These are phyloP conservation scores for Cetraspora pellucida DNA, from an alignment of 192 early-diverging fungal species.

Conservation along the genomic window DNA sequence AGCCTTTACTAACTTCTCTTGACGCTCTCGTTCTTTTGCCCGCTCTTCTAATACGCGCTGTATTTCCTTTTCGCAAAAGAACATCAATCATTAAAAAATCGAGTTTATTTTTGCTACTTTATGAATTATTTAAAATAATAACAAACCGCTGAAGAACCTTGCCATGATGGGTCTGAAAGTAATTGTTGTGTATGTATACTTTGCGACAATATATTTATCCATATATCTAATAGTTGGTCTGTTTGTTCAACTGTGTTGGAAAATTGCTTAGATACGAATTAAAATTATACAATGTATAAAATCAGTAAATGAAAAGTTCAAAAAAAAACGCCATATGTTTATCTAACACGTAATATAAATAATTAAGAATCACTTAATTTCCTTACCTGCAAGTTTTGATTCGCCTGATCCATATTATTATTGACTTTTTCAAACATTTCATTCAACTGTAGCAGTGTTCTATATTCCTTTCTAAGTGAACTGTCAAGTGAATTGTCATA, in stretches of 20 bases:
- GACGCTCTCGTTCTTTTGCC: conserved; percentile 35
- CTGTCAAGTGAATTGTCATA: too few relatives aligned
- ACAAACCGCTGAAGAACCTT: conserved; percentile 38
- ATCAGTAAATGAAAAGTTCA: neutral
- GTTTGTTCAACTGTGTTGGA: conserved; percentile 45
- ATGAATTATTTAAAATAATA: conserved; percentile 15
- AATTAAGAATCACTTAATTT: neutral
- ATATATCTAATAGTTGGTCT: conserved; percentile 47
- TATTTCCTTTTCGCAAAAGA: conserved; percentile 2
- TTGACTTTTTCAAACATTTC: conserved; percentile 23
- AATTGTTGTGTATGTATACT: conserved; percentile 41
- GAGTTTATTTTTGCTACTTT: neutral
- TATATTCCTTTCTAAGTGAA: too few relatives aligned
- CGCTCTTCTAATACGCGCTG: conserved; percentile 35
- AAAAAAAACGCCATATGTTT: too few relatives aligned
- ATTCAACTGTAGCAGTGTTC: neutral
- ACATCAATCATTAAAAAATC: neutral
- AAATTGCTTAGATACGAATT: conserved; percentile 25
- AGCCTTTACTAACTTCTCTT: conserved; percentile 35
- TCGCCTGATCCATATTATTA: conserved; percentile 14
- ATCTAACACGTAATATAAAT: neutral
- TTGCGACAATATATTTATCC: conserved; percentile 46
- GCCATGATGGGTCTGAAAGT: conserved; percentile 43
- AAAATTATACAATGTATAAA: neutral
- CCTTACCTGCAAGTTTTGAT: conserved; percentile 17